These are phyloP conservation scores for Medicago ruthenica DNA, from an alignment of 306 rosid genomes.

Conservation along the genomic window DNA sequence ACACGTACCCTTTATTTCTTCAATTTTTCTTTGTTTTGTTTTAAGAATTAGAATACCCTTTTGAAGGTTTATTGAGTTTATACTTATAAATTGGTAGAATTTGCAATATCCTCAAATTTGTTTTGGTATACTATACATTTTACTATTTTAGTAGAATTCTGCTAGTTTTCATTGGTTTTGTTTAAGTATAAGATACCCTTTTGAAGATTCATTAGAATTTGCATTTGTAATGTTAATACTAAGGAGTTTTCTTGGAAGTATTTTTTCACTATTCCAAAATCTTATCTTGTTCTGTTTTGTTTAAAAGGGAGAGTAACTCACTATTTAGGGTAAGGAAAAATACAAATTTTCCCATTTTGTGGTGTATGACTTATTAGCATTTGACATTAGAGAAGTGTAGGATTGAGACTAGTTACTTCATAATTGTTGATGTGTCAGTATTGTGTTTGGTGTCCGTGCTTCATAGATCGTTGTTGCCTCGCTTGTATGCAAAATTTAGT, in stretches of 20 bases:
- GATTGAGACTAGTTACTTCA: not conserved
- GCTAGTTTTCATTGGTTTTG: not conserved
- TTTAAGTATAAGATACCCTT: slow-evolving; percentile 25
- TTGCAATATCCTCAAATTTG: not conserved
- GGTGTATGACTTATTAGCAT: not conserved
- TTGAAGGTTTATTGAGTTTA: slow-evolving; percentile 22
- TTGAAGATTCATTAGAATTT: slow-evolving; percentile 18
- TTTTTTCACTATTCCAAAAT: slow-evolving; percentile 4
- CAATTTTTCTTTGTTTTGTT: not conserved
- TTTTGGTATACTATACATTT: slow-evolving; percentile 16
- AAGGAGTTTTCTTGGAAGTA: not conserved
- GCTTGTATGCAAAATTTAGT: slow-evolving; percentile 17
- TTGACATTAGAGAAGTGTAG: not conserved
- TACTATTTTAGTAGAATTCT: not conserved
- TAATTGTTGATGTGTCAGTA: too few species aligned
- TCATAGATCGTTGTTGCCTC: not conserved
- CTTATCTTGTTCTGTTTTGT: slow-evolving; percentile 24
- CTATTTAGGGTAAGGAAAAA: not conserved
- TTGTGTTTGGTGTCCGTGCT: too few species aligned
- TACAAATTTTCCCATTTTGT: not conserved
- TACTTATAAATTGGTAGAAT: not conserved
- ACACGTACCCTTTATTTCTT: slow-evolving; percentile 12
- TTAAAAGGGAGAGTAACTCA: not conserved
- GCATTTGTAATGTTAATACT: not conserved
- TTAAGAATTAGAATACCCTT: slow-evolving; percentile 28